Percentiles rank a stretch among this genome's conserved stretches.
Evolutionary conservation across 768 basidiomycete genomes (phyloP).

Genomic region (Leccinum aurantiacum): DNA sequence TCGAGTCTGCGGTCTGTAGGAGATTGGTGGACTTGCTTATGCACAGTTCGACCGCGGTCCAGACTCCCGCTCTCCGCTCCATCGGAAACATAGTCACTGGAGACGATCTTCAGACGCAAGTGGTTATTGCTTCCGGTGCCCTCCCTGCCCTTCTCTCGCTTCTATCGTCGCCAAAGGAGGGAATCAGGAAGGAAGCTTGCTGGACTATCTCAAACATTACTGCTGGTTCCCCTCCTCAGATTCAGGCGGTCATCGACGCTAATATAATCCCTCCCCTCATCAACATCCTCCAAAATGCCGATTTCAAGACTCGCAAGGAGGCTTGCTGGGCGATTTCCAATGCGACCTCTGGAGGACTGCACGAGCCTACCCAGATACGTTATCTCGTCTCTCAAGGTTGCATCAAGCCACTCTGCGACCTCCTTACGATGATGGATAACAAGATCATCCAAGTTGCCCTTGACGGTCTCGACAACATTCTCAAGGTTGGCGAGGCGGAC

Average conservation of each 20-base stretch:
- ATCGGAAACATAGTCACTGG: constrained; percentile 99
- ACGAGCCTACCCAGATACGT: constrained; percentile 95
- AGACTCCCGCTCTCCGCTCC: constrained; percentile 96
- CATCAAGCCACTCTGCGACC: constrained; percentile 97
- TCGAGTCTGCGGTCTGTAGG: constrained; percentile 96
- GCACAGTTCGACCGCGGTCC: constrained; percentile 92
- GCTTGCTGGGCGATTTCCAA: constrained; percentile 99
- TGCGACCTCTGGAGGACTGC: constrained; percentile 95
- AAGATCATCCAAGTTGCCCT: constrained; percentile 99
- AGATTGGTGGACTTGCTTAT: constrained; percentile 96
- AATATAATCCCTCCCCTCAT: constrained; percentile 98
- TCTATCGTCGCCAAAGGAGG: constrained; percentile 95
- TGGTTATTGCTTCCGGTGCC: constrained; percentile 96
- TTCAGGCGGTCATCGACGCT: constrained; percentile 96
- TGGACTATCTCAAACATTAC: constrained; percentile 99
- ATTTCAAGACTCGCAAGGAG: constrained; percentile 99
- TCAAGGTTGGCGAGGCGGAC: constrained; percentile 97
- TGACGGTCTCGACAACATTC: constrained; percentile 96
- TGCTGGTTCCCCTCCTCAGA: constrained; percentile 94
- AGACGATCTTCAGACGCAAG: constrained; percentile 98
- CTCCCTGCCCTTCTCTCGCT: constrained; percentile 92
- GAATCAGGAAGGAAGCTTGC: constrained; percentile 98
- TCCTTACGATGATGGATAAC: constrained; percentile 98
- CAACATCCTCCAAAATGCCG: constrained; percentile 95
- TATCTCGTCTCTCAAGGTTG: constrained; percentile 98